A percentile compares a stretch with the other conserved stretches of the same genome.
Evolutionary conservation across 2,329 filamentous ascomycete species (phyloP).

Genomic region (Macrophomina tecta): DNA sequence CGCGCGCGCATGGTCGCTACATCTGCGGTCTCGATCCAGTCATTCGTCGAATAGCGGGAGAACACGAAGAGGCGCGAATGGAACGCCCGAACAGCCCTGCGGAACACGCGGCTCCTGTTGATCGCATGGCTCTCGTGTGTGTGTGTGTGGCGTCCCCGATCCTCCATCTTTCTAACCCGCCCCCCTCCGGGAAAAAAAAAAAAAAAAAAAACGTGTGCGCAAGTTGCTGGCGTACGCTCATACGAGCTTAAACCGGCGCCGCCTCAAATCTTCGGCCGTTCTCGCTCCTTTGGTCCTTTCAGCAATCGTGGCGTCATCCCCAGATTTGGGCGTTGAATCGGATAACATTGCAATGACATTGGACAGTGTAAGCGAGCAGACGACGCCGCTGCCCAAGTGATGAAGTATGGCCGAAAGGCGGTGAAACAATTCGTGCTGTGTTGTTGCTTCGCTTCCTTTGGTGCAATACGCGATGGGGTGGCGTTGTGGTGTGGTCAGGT

Average conservation of each 20-base stretch:
- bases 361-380: neutral
- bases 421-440: neutral
- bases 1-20: neutral
- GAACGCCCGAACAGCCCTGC: neutral
- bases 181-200: no score
- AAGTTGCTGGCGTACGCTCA: neutral
- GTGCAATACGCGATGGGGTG: neutral
- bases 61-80: neutral
- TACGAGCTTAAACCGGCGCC: no score
- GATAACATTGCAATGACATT: neutral
- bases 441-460: neutral
- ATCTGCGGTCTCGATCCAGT: neutral
- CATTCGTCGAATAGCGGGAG: neutral
- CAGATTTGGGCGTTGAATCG: neutral
- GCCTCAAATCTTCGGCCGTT: no score
- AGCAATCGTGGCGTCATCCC: neutral
- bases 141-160: neutral
- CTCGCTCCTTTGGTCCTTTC: neutral
- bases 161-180: no score
- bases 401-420: neutral
- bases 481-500: neutral
- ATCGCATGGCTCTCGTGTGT: neutral
- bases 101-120: neutral
- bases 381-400: neutral
- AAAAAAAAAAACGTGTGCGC: no score